Conservation (phyloP, 2,329 filamentous ascomycete species). For the Trichoderma aggressivum region DNA sequence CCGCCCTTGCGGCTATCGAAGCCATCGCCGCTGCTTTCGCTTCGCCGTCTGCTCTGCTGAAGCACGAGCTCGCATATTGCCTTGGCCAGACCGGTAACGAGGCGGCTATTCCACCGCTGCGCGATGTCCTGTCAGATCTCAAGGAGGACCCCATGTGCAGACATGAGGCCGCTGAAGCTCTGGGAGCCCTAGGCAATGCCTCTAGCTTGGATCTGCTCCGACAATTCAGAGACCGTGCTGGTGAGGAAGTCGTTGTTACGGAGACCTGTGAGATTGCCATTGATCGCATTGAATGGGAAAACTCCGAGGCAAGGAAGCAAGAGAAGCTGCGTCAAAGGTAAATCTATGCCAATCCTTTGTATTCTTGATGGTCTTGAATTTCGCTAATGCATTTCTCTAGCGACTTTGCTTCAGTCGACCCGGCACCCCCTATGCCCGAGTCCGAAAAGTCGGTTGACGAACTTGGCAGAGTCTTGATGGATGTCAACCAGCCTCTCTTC, state of each 20-base stretch:
- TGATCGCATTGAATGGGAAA: constrained; percentile 90
- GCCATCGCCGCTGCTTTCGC: constrained; percentile 86
- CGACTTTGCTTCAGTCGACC: constrained; percentile 93
- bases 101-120: constrained; percentile 69
- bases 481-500: constrained; percentile 78
- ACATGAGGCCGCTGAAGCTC: constrained; percentile 92
- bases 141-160: constrained; percentile 92
- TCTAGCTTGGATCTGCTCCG: constrained; percentile 71
- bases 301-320: constrained; percentile 63
- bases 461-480: constrained; percentile 73
- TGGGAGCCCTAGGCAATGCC: constrained; percentile 78
- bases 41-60: constrained; percentile 84
- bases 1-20: constrained; percentile 56
- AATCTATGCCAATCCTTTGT: constrained; percentile 22
- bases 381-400: constrained; percentile 47
- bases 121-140: constrained; percentile 69
- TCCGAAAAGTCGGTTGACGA: constrained; percentile 66
- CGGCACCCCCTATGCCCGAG: constrained; percentile 81
- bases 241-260: constrained; percentile 75
- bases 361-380: constrained; percentile 20
- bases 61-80: constrained; percentile 97
- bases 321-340: constrained; percentile 84
- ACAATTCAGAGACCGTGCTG: constrained; percentile 68
- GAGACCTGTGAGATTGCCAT: constrained; percentile 98
- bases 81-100: constrained; percentile 83